Conservation (phyloP, 345 rosid species). For the Bruguiera gymnorhiza region DNA sequence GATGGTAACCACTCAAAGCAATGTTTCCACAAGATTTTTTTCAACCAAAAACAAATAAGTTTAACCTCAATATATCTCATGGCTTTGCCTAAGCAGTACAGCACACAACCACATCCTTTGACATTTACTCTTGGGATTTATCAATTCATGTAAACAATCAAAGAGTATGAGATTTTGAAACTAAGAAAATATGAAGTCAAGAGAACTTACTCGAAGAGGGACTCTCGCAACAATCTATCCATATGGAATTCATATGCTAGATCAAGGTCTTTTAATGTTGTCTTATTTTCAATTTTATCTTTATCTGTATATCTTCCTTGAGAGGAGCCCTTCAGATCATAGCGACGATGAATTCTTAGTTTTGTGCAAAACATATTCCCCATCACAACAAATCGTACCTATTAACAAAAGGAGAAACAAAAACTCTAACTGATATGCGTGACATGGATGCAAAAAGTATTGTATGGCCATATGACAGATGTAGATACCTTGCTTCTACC, state of each 20-base stretch:
- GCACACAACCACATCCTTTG: not conserved
- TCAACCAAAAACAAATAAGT: no score
- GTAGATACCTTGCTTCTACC: slow-evolving; percentile 73
- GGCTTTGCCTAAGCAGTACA: not conserved
- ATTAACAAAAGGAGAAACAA: slow-evolving; percentile 20
- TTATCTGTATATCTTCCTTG: slow-evolving; percentile 73
- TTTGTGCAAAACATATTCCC: slow-evolving; percentile 99
- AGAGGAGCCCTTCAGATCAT: slow-evolving; percentile 91
- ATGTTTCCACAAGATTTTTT: no score
- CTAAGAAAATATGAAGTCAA: not conserved
- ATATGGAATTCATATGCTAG: slow-evolving; percentile 72
- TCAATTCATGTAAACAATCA: not conserved
- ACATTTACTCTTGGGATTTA: not conserved
- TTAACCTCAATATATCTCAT: not conserved
- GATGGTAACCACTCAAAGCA: no score
- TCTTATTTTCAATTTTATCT: slow-evolving; percentile 57
- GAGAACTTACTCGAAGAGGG: slow-evolving; percentile 72
- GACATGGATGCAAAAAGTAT: slow-evolving; percentile 12
- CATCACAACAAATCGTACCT: slow-evolving; percentile 99
- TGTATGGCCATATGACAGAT: not conserved
- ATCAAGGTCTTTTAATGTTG: slow-evolving; percentile 89
- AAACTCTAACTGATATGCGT: slow-evolving; percentile 11
- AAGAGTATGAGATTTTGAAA: not conserved
- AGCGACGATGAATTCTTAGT: slow-evolving; percentile 78
- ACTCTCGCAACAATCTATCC: slow-evolving; percentile 76